Base-by-base conservation (phyloP, 2,329 filamentous ascomycete genomes). In the Arthroderma uncinatum region DNA sequence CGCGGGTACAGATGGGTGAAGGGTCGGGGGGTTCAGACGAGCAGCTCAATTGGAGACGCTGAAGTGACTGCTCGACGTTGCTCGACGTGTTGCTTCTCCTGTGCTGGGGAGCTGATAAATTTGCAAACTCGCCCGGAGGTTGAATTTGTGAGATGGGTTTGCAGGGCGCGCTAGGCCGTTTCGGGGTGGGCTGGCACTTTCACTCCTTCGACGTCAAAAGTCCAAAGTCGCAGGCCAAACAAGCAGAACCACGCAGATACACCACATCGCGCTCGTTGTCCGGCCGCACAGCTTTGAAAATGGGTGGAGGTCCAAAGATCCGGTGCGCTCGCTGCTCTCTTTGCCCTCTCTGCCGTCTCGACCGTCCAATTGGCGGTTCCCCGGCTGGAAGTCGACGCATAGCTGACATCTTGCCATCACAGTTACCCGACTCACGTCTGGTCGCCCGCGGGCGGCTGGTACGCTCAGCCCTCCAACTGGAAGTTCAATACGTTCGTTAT, bases 401-500 rank as follows among this genome's bases (percentile, higher is more conserved):
- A 58, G 56, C 14, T n/a, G 23, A 48, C 40, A 21, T 14, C 19
- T 42, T 10, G 19, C 25, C 21, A n/a, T 23, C 28, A 50, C 67
- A 95, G 89, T 70, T 95, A 95, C 76, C 91, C 90, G 73, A 96
- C 95, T 81, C 92, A 98, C 80, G 89, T 98, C 81, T 98, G 93
- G 93, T 97, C 93, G 69, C 93, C 93, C 61, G 80, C 92, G 63
- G 93, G 93, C 81, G 93, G 93, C 75, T 98, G 93, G 93, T 98
- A 98, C 76, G 78, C 86, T 56, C 92, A 95, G 73, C 93, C 93
- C 56, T 79, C 82, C 64, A 98, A 98, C 80, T 98, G 93, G 93
- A 93, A 87, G 73, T 76, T 78, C 67, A 98, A 98, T 79, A 98
- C 93, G 4, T 79, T 85, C 57, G 78, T 93, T 64, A 83, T 90